These are phyloP conservation scores for Citrus unshiu DNA, from an alignment of 345 rosid species.

Conservation along the genomic window DNA sequence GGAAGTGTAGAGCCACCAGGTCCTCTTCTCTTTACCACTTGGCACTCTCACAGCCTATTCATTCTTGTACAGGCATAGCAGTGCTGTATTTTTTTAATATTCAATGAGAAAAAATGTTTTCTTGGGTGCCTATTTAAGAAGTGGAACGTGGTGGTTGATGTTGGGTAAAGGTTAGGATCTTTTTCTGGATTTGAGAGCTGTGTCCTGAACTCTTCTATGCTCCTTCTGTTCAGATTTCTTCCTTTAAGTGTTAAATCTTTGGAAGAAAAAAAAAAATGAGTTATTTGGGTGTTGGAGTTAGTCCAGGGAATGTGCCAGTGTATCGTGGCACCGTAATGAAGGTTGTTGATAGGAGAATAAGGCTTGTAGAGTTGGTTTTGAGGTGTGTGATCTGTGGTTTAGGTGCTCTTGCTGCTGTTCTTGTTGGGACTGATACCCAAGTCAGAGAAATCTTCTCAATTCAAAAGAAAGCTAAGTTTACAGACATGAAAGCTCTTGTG, in stretches of 20 bases:
- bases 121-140: constrained; percentile 19
- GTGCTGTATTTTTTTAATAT: neutral
- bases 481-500: constrained; percentile 97
- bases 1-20: neutral
- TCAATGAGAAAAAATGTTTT: neutral
- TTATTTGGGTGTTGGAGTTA: constrained; percentile 57
- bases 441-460: constrained; percentile 70
- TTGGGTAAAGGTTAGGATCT: neutral
- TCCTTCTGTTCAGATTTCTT: neutral
- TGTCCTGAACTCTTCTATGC: neutral
- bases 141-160: constrained; percentile 7
- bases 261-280: constrained; percentile 33
- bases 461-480: constrained; percentile 64
- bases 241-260: too few species aligned
- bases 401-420: constrained; percentile 54
- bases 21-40: constrained; percentile 14
- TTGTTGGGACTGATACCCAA: constrained; percentile 71
- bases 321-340: constrained; percentile 46
- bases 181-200: neutral
- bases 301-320: constrained; percentile 62
- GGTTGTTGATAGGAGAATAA: constrained; percentile 67
- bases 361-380: constrained; percentile 63
- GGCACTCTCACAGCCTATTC: constrained; percentile 19
- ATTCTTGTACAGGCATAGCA: neutral
- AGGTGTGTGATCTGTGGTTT: constrained; percentile 62